Base-by-base conservation (phyloP, 345 rosid genomes). In the Raphanus sativus region DNA sequence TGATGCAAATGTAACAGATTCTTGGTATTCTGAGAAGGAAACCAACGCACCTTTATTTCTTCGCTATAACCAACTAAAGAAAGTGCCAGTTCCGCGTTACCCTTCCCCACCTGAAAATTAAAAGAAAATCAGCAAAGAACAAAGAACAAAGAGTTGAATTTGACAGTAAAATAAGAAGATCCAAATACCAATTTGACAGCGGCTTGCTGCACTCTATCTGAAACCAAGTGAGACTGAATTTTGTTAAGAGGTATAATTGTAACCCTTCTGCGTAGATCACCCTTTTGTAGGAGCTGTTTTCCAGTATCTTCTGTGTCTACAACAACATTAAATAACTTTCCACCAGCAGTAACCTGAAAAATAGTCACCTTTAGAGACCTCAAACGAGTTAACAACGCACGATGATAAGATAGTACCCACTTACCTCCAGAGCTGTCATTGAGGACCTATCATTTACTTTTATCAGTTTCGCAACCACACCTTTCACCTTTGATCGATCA, bases 251-350 rank as follows among this genome's bases (percentile, higher is more conserved):
- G 98, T 61, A 94, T 90, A 77, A 92, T 89, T 75, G 99, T 95
- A 40, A 92, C 96, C 69, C 98, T 84, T 82, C 94, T 91, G 71
- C 89, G 89, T 45, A 95, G 97, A 64, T 88, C 90, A 68, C 99
- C 98, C 75, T 92, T 89, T 84, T 95, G 89, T 86, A 92, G 96
- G 68, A 95, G 89, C 79, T 88, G 94, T 61, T 95, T 95, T 70
- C 97, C 99, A 7, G 96, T 92, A 83, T 83, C 87, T 85, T 95
- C 96, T 55, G 91, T 81, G 86, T 95, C 99, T 65, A 95, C 97
- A 68, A 92, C 93, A 75, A 92, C 94, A 87, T 92, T 88, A 78
- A 71, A 92, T 75, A 95, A 77, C 86, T 88, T 95, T 42, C 96
- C 96, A 72, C 98, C 98, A 54, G 96, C 98, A 65, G 96, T 88